Evolutionary conservation across 441 rosid species (phyloP).

Genomic region (Populus trichocarpa): DNA sequence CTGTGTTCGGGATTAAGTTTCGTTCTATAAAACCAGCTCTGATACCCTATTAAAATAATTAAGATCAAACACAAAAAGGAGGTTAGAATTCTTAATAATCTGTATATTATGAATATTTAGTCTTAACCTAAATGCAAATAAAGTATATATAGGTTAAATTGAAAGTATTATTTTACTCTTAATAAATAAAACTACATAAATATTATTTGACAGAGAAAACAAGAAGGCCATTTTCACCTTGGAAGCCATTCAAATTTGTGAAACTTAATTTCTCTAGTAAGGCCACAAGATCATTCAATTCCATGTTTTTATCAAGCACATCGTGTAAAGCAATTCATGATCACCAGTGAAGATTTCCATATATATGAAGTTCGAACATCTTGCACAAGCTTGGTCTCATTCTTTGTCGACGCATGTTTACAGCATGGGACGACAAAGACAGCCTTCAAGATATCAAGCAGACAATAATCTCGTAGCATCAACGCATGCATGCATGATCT

Average conservation of each 20-base stretch:
- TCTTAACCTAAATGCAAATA: too few species aligned
- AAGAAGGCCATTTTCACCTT: too few species aligned
- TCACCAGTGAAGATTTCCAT: background rate
- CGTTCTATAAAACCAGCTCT: too few species aligned
- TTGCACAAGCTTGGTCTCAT: background rate
- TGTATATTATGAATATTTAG: too few species aligned
- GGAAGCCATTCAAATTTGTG: background rate
- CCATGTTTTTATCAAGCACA: background rate
- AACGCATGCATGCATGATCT: background rate
- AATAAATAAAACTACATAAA: too few species aligned
- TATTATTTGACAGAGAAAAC: too few species aligned
- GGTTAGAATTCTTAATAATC: too few species aligned
- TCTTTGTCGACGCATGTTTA: background rate
- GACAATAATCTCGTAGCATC: background rate
- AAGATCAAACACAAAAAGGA: too few species aligned
- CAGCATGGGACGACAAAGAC: background rate
- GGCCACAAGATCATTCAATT: background rate
- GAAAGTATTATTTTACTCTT: too few species aligned
- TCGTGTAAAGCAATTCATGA: background rate
- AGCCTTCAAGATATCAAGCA: background rate
- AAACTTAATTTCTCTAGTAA: background rate
- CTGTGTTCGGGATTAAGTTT: too few species aligned
- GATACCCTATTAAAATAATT: too few species aligned
- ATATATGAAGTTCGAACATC: background rate
- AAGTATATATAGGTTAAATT: too few species aligned